Evolutionary conservation across 306 rosid species (phyloP).

Genomic region (Quillaja saponaria): DNA sequence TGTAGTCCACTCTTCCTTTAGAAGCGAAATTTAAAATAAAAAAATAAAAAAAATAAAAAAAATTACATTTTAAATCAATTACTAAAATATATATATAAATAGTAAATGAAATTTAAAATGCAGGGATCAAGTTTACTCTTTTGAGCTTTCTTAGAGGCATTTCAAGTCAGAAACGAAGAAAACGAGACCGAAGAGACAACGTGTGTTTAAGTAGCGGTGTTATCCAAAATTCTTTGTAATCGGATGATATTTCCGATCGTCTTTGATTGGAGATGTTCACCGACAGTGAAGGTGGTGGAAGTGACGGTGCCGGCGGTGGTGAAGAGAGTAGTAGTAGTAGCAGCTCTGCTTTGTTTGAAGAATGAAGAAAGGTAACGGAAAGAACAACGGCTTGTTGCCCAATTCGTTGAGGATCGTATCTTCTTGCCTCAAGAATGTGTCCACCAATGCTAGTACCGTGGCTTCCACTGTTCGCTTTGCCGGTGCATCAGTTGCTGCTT

Average conservation of each 20-base stretch:
- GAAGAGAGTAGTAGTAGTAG: constrained; percentile 2
- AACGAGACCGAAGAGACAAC: neutral
- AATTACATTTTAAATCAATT: no score
- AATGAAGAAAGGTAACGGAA: constrained; percentile 68
- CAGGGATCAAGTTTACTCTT: no score
- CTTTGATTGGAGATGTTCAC: constrained; percentile 51
- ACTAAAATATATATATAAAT: neutral
- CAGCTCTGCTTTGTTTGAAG: constrained; percentile 19
- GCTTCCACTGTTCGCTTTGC: constrained; percentile 92
- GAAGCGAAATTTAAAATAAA: no score
- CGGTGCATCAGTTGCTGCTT: constrained; percentile 78
- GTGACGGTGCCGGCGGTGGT: constrained; percentile 17
- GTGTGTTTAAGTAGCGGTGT: no score
- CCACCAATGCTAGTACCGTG: constrained; percentile 76
- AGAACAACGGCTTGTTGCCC: constrained; percentile 74
- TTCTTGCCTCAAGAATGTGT: constrained; percentile 80
- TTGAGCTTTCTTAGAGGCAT: no score
- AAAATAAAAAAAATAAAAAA: no score
- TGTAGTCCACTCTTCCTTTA: no score
- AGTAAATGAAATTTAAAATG: neutral
- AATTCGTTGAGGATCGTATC: constrained; percentile 82
- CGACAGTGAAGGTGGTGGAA: constrained; percentile 19
- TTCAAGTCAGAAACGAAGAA: neutral
- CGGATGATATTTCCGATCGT: constrained; percentile 46
- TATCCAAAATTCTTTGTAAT: constrained; percentile 6